Base-by-base conservation (phyloP, 257 asterid species). In the Ballota nigra region DNA sequence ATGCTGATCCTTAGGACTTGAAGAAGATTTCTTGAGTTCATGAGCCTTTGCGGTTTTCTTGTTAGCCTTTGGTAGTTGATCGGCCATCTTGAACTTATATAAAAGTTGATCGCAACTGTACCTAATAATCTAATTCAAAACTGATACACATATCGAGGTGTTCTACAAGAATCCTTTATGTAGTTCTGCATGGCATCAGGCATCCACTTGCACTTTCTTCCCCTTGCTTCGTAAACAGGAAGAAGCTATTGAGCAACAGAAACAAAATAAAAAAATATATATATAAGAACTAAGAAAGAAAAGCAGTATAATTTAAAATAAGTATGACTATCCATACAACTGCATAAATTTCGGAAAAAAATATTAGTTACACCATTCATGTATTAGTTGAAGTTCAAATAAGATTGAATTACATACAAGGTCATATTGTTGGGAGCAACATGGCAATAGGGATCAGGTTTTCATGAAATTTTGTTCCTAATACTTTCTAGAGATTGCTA, bases 1-100 rank as follows among this genome's bases (percentile, higher is more conserved):
- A 75, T 87, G 85, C 70, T 75, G 93, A 45, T 91, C 95, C 84
- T 85, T 91, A 2, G 85, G 83, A 75, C 80, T 60, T 76, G 95
- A 75, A 79, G 87, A 69, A 45, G 73, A 62, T 86, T 83, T 87
- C 84, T 83, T 87, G 64, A 82, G 83, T 62, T 88, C 96, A 62
- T 83, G 87, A 53, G 55, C 53, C 80, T 84, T 91, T n/a, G 56
- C 23, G 31, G 71, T 40, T 83, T 83, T 87, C 80, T 77, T 91
- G 45, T 77, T 77, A 20, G 77, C 78, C 88, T 81, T 91, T 15
- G 91, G 75, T 69, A 76, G 72, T 84, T 73, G 90, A 63, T 86
- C 98, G 5, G 91, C 84, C 96, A 87, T 89, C 75, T 71, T 79
- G 33, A 66, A 76, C 69, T 76, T 74, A 29, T 75, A 31, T 34